Base-by-base conservation (phyloP, 2,329 filamentous ascomycete genomes). In the Coniosporium tulheliwenetii region DNA sequence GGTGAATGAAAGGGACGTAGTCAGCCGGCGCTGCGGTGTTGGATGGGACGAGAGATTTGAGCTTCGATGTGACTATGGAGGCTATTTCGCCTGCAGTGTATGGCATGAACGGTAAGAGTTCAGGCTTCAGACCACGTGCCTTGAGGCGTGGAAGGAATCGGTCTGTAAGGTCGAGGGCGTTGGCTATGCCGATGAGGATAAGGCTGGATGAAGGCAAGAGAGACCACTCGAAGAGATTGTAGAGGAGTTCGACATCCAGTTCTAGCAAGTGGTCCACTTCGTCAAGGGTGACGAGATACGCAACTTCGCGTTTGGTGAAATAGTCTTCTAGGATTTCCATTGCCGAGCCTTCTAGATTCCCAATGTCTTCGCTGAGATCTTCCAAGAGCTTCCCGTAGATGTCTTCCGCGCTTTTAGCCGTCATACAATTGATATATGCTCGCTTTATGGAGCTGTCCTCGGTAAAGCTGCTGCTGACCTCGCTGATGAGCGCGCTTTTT, bases 161-260 rank as follows among this genome's bases (percentile, higher is more conserved):
- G 56, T 96, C 91, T 0, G 91, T 98, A 42, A 98, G 68, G 56
- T 98, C 91, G 41, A 98, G 70, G 3, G 91, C 91, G 54, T 98
- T 98, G 50, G 91, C 91, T 53, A 98, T 94, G 38, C 91, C 91
- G 39, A 98, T 75, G 13, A 98, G 68, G 31, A 91, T 68, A 5
- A 98, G 76, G 14, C 75, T 77, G 0, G 91, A 95, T 1, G 75
- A 74, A 47, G 78, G 78, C 46, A 85, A 76, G 52, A 98, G 67
- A 1, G 91, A 93, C 87, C 89, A 96, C 57, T 95, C 87, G 50
- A 98, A 95, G n/a, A 98, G 69, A 45, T 78, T 82, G 62, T 96
- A 95, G 10, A 98, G 68, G 41, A 91, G 81, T 50, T 93, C 85
- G 43, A 91, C 67, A 50, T 95, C 89, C 47, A 94, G 69, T 1